A percentile compares a stretch with the other conserved stretches of the same genome.
These are phyloP conservation scores for Alternaria rosae DNA, from an alignment of 2,329 filamentous ascomycete species.

Conservation along the genomic window DNA sequence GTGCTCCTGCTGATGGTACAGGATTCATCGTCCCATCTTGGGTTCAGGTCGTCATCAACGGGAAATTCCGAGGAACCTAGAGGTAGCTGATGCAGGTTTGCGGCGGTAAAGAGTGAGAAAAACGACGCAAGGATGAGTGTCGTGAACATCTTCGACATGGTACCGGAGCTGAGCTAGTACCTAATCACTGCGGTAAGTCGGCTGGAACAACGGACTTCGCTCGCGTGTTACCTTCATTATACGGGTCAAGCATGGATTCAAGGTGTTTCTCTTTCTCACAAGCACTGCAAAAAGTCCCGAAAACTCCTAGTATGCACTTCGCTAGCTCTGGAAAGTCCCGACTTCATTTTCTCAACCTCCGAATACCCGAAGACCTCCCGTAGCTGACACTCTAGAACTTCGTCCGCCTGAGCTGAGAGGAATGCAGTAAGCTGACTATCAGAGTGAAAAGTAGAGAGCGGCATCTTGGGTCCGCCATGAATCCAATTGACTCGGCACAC, in stretches of 20 bases:
- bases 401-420: not conserved
- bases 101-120: not conserved
- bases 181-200: not conserved
- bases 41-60: not conserved
- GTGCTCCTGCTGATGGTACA: not conserved
- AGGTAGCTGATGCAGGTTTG: not conserved
- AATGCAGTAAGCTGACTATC: not conserved
- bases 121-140: not conserved
- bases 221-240: not conserved
- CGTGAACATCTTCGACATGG: not conserved
- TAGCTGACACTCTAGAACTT: not conserved
- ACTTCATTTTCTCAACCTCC: not conserved
- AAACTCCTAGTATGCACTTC: not conserved
- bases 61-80: not conserved
- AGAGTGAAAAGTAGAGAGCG: not conserved
- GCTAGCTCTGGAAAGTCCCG: not conserved
- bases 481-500: not conserved
- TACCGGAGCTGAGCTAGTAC: not conserved
- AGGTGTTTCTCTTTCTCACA: not conserved
- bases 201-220: not conserved
- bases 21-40: not conserved
- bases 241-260: not conserved
- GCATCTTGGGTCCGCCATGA: not conserved
- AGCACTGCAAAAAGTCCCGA: not conserved
- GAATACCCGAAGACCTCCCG: not conserved